These are phyloP conservation scores for Suillus brevipes DNA, from an alignment of 768 basidiomycete genomes.

Conservation along the genomic window DNA sequence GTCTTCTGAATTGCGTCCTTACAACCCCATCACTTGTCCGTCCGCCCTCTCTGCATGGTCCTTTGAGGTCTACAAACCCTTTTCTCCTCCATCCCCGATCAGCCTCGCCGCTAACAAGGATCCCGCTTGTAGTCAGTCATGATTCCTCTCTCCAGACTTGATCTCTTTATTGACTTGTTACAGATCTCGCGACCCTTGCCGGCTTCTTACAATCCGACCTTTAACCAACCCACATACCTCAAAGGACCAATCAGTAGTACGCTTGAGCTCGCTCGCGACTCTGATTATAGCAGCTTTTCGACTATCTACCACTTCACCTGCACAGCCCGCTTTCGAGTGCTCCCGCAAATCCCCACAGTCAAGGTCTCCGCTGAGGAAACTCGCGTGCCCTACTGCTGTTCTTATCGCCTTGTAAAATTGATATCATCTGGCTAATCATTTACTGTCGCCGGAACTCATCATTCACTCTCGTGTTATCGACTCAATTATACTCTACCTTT, in stretches of 20 bases:
- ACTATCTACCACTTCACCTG: constrained; percentile 10
- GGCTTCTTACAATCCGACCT: constrained; percentile 63
- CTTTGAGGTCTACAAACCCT: constrained; percentile 31
- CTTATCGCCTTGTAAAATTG: constrained; percentile 25
- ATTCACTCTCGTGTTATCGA: constrained; percentile 11
- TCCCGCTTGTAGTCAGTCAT: constrained; percentile 48
- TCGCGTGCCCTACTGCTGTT: constrained; percentile 44
- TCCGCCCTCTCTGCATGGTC: constrained; percentile 34
- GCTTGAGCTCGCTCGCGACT: constrained; percentile 77
- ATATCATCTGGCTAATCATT: constrained; percentile 21
- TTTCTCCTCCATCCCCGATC: constrained; percentile 37
- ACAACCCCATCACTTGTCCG: constrained; percentile 9
- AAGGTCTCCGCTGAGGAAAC: constrained; percentile 42
- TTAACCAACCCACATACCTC: constrained; percentile 30
- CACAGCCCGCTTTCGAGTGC: constrained; percentile 11
- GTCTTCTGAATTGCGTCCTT: constrained; percentile 21
- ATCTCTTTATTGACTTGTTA: not conserved
- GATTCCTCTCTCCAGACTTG: not conserved
- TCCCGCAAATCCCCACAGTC: constrained; percentile 21
- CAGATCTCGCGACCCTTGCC: constrained; percentile 95
- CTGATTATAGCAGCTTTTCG: constrained; percentile 30
- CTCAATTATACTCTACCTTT: constrained; percentile 11
- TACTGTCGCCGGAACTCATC: not conserved
- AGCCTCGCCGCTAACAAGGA: constrained; percentile 53
- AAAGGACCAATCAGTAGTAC: constrained; percentile 45